phyloP scores from a whole-genome alignment of 2,329 filamentous ascomycete genomes.

The Aspergillus proliferans region DNA sequence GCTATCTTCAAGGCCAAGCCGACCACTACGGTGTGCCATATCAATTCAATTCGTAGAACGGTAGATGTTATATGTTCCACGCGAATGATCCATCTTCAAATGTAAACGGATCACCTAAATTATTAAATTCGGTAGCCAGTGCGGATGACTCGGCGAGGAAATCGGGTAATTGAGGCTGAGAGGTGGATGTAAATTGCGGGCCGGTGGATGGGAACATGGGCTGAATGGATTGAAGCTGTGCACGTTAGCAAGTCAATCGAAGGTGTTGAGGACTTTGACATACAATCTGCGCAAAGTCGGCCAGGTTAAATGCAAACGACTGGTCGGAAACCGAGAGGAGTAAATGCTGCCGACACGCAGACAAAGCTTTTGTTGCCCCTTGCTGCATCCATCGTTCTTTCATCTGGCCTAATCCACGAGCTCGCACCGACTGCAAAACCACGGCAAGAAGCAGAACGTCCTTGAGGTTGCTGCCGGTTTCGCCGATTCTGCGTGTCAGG shows the following conservation, averaged over 20 bases:
- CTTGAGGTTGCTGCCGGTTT: constrained; percentile 24
- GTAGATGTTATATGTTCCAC: constrained; percentile 9
- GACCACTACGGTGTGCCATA: too few relatives aligned
- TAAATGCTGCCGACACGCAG: constrained; percentile 14
- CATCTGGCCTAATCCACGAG: constrained; percentile 18
- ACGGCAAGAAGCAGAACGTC: constrained; percentile 24
- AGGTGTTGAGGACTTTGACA: background rate
- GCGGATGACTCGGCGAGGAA: constrained; percentile 9
- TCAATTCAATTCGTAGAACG: too few relatives aligned
- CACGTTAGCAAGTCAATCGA: constrained; percentile 1
- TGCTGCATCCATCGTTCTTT: constrained; percentile 21
- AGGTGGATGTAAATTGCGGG: background rate
- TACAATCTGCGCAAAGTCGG: constrained; percentile 6
- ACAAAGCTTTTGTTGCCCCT: constrained; percentile 18
- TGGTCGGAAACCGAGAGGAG: constrained; percentile 5
- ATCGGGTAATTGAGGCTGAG: constrained; percentile 7
- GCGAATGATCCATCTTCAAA: constrained; percentile 14
- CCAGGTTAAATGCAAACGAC: background rate
- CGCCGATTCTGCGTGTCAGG: constrained; percentile 19
- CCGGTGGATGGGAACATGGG: background rate
- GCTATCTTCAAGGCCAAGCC: too few relatives aligned
- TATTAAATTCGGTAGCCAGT: constrained; percentile 11
- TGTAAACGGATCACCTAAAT: constrained; percentile 13
- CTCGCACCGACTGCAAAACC: constrained; percentile 23
- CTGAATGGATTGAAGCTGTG: constrained; percentile 5